phyloP scores from a whole-genome alignment of 345 rosid genomes.

The Populus pruinosa region DNA sequence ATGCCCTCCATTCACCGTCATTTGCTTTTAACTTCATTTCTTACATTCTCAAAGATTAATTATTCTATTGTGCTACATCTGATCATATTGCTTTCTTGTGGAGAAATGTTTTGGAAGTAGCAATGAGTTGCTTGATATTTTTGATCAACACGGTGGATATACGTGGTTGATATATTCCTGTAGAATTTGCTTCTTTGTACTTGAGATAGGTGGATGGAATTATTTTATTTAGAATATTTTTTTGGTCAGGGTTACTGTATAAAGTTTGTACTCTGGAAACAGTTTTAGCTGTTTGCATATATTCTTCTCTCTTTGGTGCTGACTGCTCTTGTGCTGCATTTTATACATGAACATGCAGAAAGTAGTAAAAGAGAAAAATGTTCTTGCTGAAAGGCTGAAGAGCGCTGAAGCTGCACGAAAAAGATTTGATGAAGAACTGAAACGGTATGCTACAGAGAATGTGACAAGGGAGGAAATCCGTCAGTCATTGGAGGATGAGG shows the following conservation, averaged over 20 bases:
- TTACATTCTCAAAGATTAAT: not conserved
- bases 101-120: not conserved
- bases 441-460: slow-evolving; percentile 80
- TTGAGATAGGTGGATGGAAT: not conserved
- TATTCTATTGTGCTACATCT: not conserved
- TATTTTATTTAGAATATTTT: not conserved
- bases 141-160: not conserved
- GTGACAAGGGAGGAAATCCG: slow-evolving; percentile 80
- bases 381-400: slow-evolving; percentile 86
- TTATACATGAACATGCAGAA: slow-evolving; percentile 51
- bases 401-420: slow-evolving; percentile 81
- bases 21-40: not conserved
- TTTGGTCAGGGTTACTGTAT: not conserved
- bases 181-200: not conserved
- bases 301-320: not conserved
- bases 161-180: not conserved
- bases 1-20: not conserved
- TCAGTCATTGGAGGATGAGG: slow-evolving; percentile 85
- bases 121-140: not conserved
- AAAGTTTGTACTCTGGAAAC: not conserved
- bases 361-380: slow-evolving; percentile 88
- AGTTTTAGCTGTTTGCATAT: not conserved
- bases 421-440: slow-evolving; percentile 90
- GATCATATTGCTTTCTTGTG: not conserved
- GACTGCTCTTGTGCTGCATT: not conserved